Percentiles rank a stretch among this genome's conserved stretches.
phyloP scores from a whole-genome alignment of 805 yeast genomes.

The Sugiyamaella marilandica region DNA sequence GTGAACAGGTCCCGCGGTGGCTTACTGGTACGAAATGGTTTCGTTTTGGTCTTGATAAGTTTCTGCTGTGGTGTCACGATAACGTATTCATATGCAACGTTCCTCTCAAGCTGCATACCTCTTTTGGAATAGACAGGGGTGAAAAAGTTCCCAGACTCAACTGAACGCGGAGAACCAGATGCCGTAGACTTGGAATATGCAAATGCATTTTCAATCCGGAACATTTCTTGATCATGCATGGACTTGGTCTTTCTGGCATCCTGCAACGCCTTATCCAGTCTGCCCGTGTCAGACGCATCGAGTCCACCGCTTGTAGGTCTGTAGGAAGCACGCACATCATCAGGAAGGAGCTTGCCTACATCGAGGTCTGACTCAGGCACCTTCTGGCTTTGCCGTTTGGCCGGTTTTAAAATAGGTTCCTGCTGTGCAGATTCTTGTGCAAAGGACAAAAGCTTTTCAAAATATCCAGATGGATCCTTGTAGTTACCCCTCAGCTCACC shows the following conservation, averaged over 20 bases:
- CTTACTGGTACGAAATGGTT: constrained; percentile 16
- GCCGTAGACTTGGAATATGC: constrained; percentile 45
- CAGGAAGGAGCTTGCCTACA: constrained; percentile 12
- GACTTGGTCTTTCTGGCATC: constrained; percentile 41
- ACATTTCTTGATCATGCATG: constrained; percentile 39
- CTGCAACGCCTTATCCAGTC: constrained; percentile 41
- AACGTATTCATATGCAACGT: constrained; percentile 16
- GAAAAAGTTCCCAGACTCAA: constrained; percentile 40
- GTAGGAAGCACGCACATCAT: constrained; percentile 11
- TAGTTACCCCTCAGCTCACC: neutral
- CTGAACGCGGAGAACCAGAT: constrained; percentile 34
- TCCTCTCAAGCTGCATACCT: neutral
- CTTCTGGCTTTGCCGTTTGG: neutral
- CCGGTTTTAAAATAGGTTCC: neutral
- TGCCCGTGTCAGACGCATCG: constrained; percentile 14
- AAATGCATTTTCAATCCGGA: constrained; percentile 46
- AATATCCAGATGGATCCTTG: neutral
- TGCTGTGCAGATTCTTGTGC: neutral
- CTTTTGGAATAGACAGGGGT: constrained; percentile 26
- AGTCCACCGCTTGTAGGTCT: neutral
- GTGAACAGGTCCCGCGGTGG: constrained; percentile 24
- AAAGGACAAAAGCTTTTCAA: neutral
- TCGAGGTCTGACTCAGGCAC: neutral
- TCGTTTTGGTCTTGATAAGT: constrained; percentile 17
- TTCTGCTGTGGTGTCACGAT: constrained; percentile 23